Evolutionary conservation across 2,329 filamentous ascomycete genomes (phyloP).

Genomic region (Hymenoscyphus fraxineus): DNA sequence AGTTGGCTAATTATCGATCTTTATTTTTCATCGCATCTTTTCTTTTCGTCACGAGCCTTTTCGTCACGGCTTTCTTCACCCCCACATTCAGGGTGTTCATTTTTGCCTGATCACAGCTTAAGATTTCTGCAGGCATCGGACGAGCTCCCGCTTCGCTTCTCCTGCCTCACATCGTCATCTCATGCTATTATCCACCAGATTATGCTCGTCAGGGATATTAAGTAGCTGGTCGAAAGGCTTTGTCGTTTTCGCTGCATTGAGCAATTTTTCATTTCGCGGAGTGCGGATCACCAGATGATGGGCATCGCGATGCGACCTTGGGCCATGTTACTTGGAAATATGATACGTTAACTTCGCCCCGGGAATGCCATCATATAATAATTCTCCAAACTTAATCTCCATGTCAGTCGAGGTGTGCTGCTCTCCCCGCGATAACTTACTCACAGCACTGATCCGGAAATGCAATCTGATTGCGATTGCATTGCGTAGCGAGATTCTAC

Average conservation of each 20-base stretch:
- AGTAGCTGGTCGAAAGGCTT: constrained; percentile 10
- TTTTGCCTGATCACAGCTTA: constrained; percentile 5
- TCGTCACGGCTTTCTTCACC: constrained; percentile 6
- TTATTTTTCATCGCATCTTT: constrained; percentile 3
- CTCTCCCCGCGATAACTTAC: neutral
- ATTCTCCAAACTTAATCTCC: neutral
- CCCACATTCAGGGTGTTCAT: constrained; percentile 8
- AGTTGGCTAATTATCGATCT: constrained; percentile 24
- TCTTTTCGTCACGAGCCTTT: neutral
- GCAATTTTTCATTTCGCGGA: constrained; percentile 20
- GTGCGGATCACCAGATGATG: constrained; percentile 15
- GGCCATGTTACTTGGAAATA: constrained; percentile 1
- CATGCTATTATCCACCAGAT: constrained; percentile 14
- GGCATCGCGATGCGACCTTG: constrained; percentile 12
- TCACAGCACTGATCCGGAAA: neutral
- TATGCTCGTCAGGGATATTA: constrained; percentile 10
- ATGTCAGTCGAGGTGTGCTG: neutral
- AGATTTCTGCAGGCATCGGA: constrained; percentile 8
- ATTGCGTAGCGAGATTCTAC: neutral
- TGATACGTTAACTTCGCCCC: neutral
- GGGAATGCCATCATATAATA: constrained; percentile 1
- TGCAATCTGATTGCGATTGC: neutral
- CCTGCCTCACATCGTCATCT: constrained; percentile 9
- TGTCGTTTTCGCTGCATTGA: constrained; percentile 12
- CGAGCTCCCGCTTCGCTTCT: constrained; percentile 2